These are phyloP conservation scores for Echites panduratus DNA, from an alignment of 257 asterid species.

Conservation along the genomic window DNA sequence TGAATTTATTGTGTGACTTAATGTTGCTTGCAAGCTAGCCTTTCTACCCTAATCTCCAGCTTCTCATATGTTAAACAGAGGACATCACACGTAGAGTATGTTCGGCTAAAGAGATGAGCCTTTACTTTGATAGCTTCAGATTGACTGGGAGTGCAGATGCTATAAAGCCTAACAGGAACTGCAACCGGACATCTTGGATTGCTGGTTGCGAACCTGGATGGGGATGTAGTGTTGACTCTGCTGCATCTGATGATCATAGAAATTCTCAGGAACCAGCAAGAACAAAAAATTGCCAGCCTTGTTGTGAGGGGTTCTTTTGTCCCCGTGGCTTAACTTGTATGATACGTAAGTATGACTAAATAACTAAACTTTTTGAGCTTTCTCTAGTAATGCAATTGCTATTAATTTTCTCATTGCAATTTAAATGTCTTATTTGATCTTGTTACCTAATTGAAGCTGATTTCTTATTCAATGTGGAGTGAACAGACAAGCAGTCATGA, in stretches of 20 bases:
- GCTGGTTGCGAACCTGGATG: constrained; percentile 91
- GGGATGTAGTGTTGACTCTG: constrained; percentile 59
- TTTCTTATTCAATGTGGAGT: not conserved
- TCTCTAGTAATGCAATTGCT: not conserved
- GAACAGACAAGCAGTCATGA: not conserved
- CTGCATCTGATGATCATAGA: constrained; percentile 29
- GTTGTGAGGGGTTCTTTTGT: constrained; percentile 89
- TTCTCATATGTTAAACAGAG: constrained; percentile 24
- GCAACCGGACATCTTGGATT: constrained; percentile 66
- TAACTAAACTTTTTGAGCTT: not conserved
- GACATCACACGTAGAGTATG: constrained; percentile 61
- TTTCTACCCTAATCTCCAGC: constrained; percentile 3
- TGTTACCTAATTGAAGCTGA: not conserved
- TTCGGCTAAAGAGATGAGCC: constrained; percentile 64
- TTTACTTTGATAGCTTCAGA: constrained; percentile 49
- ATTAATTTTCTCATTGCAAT: not conserved
- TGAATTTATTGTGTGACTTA: not conserved
- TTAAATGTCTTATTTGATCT: not conserved
- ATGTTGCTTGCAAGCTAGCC: constrained; percentile 3
- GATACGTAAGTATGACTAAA: constrained; percentile 61
- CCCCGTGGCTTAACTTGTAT: constrained; percentile 88
- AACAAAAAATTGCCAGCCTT: constrained; percentile 57
- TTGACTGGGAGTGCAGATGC: constrained; percentile 24
- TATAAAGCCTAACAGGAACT: constrained; percentile 60
- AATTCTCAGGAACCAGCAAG: constrained; percentile 49